A percentile compares a stretch with the other conserved stretches of the same genome.
Conservation (phyloP, 768 basidiomycete species). For the Paxillus involutus region DNA sequence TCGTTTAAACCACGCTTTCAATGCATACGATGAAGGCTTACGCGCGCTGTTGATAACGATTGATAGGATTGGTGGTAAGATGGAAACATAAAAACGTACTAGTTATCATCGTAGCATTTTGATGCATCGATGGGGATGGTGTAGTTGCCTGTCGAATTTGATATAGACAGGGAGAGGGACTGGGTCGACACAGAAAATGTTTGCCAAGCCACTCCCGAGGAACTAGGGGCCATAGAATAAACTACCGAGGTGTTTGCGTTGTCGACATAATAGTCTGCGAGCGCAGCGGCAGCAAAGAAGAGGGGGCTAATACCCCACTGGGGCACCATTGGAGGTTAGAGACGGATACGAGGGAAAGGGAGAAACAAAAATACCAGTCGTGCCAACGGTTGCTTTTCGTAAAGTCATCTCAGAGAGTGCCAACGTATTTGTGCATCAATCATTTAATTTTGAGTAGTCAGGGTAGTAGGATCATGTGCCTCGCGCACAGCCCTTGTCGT, state of each 20-base stretch:
- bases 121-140: conserved; percentile 16
- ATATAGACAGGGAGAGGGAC: conserved; percentile 3
- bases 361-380: no score
- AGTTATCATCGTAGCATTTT: conserved; percentile 23
- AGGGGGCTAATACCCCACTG: conserved; percentile 3
- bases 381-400: no score
- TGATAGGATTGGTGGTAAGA: not conserved
- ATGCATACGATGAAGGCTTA: conserved; percentile 4
- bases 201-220: conserved; percentile 12
- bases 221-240: conserved; percentile 17
- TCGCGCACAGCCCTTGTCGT: no score
- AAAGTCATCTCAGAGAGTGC: no score
- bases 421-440: no score
- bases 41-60: conserved; percentile 10
- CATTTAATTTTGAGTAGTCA: no score
- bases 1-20: not conserved
- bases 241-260: conserved; percentile 19
- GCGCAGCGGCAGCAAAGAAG: conserved; percentile 11
- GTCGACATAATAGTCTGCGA: conserved; percentile 24
- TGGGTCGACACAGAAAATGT: conserved; percentile 1
- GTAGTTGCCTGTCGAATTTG: conserved; percentile 20
- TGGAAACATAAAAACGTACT: conserved; percentile 14
- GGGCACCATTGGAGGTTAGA: conserved; percentile 1
- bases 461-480: no score
- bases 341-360: no score